These are phyloP conservation scores for Cupressus sempervirens DNA, from an alignment of 75 land plant genomes.

Conservation along the genomic window DNA sequence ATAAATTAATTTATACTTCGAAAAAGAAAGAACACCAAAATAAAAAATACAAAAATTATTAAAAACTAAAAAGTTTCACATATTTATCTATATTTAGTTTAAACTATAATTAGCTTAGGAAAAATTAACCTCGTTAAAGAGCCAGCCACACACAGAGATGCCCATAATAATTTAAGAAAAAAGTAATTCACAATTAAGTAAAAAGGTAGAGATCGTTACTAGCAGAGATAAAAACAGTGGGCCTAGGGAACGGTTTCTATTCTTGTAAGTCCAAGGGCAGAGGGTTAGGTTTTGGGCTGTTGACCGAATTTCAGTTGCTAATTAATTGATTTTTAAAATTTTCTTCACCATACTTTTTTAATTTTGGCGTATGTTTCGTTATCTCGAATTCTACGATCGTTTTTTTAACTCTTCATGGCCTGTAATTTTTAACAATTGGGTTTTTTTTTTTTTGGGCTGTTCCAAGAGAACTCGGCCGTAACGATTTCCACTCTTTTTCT, in stretches of 20 bases:
- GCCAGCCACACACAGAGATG: too few relatives aligned
- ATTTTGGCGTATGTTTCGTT: background rate
- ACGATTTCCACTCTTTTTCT: background rate
- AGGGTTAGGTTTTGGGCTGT: slow-evolving; percentile 4
- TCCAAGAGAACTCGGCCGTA: background rate
- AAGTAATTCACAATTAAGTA: background rate
- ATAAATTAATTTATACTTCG: too few relatives aligned
- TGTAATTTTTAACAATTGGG: background rate
- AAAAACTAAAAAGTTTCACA: too few relatives aligned
- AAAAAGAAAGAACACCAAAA: too few relatives aligned
- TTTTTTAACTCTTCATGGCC: background rate
- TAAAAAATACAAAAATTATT: too few relatives aligned
- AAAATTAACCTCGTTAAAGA: too few relatives aligned
- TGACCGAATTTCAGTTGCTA: background rate
- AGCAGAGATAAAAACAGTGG: background rate
- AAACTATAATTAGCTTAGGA: too few relatives aligned
- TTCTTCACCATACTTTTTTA: background rate
- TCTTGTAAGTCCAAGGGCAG: background rate
- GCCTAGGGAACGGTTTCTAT: background rate
- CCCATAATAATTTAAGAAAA: too few relatives aligned
- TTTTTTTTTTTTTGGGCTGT: background rate
- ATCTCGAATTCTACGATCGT: background rate
- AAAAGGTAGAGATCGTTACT: background rate
- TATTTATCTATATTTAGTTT: too few relatives aligned
- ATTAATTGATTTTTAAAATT: background rate